phyloP scores from a whole-genome alignment of 257 asterid species.

The Paulownia fortunei region DNA sequence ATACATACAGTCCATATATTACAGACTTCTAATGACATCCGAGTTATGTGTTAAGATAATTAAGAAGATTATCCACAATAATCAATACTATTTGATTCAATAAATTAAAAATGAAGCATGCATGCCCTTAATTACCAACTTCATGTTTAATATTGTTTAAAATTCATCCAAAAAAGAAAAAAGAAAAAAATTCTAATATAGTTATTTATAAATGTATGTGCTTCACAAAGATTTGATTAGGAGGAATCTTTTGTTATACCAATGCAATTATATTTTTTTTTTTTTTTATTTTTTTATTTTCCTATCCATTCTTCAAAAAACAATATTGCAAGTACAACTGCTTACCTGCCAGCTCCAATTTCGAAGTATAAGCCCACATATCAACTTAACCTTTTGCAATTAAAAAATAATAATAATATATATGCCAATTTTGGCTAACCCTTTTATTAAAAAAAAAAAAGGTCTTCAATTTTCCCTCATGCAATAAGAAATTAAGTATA shows the following conservation, averaged over 20 bases:
- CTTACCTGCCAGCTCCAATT: background rate
- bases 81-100: background rate
- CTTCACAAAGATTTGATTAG: background rate
- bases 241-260: constrained; percentile 13
- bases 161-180: background rate
- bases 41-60: too few relatives aligned
- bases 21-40: too few relatives aligned
- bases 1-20: background rate
- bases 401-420: background rate
- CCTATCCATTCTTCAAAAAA: background rate
- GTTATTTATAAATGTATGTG: too few relatives aligned
- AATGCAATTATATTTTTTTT: background rate
- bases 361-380: background rate
- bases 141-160: background rate
- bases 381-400: background rate
- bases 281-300: too few relatives aligned
- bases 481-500: background rate
- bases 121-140: background rate
- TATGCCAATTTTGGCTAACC: background rate
- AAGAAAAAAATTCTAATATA: background rate
- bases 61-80: background rate
- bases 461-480: background rate
- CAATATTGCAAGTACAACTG: background rate
- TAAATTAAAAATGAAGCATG: background rate
- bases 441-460: background rate